A percentile compares a stretch with the other conserved stretches of the same genome.
phyloP scores from a whole-genome alignment of 768 basidiomycete genomes.

The Crepidotus variabilis region DNA sequence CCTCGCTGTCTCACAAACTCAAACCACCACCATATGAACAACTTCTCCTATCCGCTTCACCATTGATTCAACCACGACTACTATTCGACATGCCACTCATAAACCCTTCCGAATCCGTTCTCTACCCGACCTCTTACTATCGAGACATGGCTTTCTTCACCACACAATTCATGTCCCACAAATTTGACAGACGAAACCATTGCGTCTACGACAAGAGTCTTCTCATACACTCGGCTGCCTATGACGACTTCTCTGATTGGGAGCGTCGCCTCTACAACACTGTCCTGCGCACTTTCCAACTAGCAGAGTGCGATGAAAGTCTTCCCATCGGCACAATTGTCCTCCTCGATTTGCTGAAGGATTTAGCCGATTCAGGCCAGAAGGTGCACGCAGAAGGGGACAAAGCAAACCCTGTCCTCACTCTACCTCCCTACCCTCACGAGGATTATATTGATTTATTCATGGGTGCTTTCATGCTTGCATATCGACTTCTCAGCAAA shows the following conservation, averaged over 20 bases:
- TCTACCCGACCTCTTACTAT: conserved; percentile 6
- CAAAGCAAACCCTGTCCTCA: neutral
- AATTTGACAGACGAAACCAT: neutral
- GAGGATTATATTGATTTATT: neutral
- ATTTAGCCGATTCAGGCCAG: neutral
- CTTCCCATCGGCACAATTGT: conserved; percentile 2
- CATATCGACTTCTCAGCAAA: neutral
- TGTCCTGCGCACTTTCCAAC: neutral
- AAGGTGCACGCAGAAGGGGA: neutral
- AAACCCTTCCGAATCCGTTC: conserved; percentile 3
- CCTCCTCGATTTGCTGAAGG: conserved; percentile 2
- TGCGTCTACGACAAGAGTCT: neutral
- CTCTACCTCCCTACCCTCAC: conserved; percentile 4
- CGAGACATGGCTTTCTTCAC: conserved; percentile 7
- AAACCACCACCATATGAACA: too few relatives aligned
- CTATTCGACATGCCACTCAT: neutral
- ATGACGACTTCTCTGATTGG: neutral
- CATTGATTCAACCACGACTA: too few relatives aligned
- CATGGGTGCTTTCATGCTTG: conserved; percentile 5
- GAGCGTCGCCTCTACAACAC: neutral
- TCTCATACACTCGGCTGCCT: neutral
- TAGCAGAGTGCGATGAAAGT: conserved; percentile 3
- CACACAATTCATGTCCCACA: conserved; percentile 1
- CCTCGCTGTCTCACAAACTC: too few relatives aligned
- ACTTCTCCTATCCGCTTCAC: too few relatives aligned